These are phyloP conservation scores for Sonneratia alba DNA, from an alignment of 345 rosid genomes.

Conservation along the genomic window DNA sequence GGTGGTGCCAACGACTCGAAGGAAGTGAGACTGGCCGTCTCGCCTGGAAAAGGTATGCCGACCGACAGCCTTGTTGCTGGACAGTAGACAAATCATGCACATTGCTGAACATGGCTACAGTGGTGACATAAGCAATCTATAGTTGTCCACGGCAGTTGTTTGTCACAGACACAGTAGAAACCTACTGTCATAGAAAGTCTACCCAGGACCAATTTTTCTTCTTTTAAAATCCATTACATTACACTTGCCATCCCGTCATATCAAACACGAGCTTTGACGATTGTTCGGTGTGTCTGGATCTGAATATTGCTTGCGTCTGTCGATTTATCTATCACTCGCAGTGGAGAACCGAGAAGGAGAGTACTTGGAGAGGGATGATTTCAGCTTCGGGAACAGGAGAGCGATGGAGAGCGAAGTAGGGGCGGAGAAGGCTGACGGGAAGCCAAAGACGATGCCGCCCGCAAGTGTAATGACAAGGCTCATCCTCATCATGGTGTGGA, in stretches of 20 bases:
- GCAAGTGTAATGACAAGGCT: slow-evolving; percentile 62
- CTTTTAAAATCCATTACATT: too few relatives aligned
- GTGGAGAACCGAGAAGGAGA: slow-evolving; percentile 21
- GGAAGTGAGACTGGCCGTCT: slow-evolving; percentile 56
- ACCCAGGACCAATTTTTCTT: too few relatives aligned
- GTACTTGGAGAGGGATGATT: slow-evolving; percentile 42
- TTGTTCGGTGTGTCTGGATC: background rate
- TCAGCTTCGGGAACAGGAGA: slow-evolving; percentile 28
- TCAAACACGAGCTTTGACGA: too few relatives aligned
- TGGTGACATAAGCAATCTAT: too few relatives aligned
- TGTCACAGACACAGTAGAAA: too few relatives aligned
- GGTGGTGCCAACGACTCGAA: slow-evolving; percentile 41
- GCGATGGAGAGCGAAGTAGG: slow-evolving; percentile 2
- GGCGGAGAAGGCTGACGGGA: slow-evolving; percentile 34
- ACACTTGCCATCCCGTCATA: too few relatives aligned
- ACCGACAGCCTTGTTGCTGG: background rate
- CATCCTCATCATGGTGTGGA: slow-evolving; percentile 88
- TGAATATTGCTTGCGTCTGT: slow-evolving; percentile 29
- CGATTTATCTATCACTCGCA: background rate
- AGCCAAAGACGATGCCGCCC: slow-evolving; percentile 48
- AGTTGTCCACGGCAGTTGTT: too few relatives aligned
- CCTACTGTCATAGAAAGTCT: too few relatives aligned
- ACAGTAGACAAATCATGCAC: too few relatives aligned
- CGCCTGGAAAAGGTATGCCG: slow-evolving; percentile 59
- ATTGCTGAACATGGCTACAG: too few relatives aligned